Evolutionary conservation across 805 yeast genomes (phyloP), one percentile per base, ranked within the genome.

Genomic region (Henningerozyma blattae): DNA sequence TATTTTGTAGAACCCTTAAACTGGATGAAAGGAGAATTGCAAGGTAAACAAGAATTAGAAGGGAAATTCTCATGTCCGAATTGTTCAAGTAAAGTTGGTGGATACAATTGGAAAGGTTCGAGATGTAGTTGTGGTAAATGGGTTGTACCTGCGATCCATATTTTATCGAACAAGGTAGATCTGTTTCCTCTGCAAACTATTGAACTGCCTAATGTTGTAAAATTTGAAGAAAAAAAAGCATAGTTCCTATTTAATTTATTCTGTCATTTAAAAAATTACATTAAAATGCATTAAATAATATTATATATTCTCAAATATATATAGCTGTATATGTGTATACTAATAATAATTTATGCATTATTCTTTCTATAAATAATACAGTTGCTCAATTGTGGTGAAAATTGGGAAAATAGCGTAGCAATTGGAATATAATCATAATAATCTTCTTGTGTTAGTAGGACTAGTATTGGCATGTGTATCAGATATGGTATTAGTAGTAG

Each of bases 91-190:
- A 91, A 89, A 59, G 72, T 91, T 2, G 98, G 98, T 12, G 86
- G 84, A 0, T 91, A 86, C 54, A 74, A 77, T 41, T 91, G 98
- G 98, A 82, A 77, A 48, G 98, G 98, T 0, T 75, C 89, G 2
- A 64, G 94, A 46, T 91, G 98, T 56, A 75, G 91, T 37, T 91
- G 98, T 56, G 96, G 96, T 3, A 75, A 73, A 46, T 91, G 98
- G 98, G 77, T 89, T 67, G 70, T 84, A 8, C 98, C 98, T 0
- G 93, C 94, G 1, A 68, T 91, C 39, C 84, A 82, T 53, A 56
- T 91, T 35, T 86, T 77, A 54, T 64, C 76, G 19, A 79, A 86
- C 5, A 82, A 83, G 52, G 89, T 84, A 4, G 96, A 89, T 52
- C 72, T 73, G 39, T 64, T 75, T 34, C 45, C 53, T 18, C 33